Base-by-base conservation (phyloP, 257 asterid genomes). In the Avicennia marina region DNA sequence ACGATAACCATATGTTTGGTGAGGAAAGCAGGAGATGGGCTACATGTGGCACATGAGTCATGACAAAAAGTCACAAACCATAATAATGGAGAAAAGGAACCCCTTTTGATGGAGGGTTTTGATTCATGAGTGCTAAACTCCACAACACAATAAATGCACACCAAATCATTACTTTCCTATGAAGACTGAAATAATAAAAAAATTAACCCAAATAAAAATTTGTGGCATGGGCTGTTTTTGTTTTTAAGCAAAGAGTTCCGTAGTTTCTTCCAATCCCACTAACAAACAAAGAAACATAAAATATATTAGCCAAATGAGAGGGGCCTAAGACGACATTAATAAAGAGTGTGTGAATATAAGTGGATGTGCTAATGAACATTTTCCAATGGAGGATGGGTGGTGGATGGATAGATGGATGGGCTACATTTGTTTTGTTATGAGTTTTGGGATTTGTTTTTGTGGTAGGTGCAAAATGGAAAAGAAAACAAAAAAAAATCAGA, bases 201-300 rank as follows among this genome's bases (percentile, higher is more conserved):
- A 17, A 33, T 6, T 19, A 19, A 13, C 44, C 18, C n/a, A 31
- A 20, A 20, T 7, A 29, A 64, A 56, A 41, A 38, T 32, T 38
- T 22, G 36, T 55, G 43, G 66, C 57, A 76, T 78, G 89, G 79
- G 81, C 68, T 26, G 22, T 15, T 40, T 76, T 78, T 76, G 84
- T 79, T 69, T 65, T 62, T 53, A 60, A 64, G 60, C 49, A 13
- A 66, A 16, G 18, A 62, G 25, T 22, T 53, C 59, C 51, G 46
- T 52, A 47, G 24, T 16, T 44, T 61, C 49, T 34, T 47, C 40
- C 21, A 16, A 38, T 20, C 41, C 24, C 42, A 62, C 8, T 2
- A 8, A 22, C 6, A 8, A 4, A 29, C 34, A 29, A 29, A 29
- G 34, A 15, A 27, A 17, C 45, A 7, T 8, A 19, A 20, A 46